Evolutionary conservation across 2,329 filamentous ascomycete species (phyloP).

Genomic region (Monosporascus sp.): DNA sequence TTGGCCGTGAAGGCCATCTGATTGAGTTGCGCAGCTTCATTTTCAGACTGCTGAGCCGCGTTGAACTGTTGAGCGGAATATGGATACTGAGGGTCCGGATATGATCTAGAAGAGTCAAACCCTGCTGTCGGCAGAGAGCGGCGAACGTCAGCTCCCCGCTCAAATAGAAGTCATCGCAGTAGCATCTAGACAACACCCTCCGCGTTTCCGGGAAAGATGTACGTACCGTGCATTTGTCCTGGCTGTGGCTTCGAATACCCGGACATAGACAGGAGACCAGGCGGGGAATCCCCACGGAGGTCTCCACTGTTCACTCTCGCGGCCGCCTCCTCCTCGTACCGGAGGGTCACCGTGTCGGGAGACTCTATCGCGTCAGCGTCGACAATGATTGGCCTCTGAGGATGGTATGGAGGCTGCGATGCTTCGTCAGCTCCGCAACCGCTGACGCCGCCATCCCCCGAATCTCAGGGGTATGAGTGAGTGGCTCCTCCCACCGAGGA

Average conservation of each 20-base stretch:
- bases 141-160: background rate
- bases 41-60: slow-evolving; percentile 42
- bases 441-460: background rate
- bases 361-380: slow-evolving; percentile 51
- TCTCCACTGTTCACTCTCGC: slow-evolving; percentile 48
- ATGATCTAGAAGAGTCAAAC: slow-evolving; percentile 55
- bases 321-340: slow-evolving; percentile 51
- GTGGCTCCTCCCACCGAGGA: background rate
- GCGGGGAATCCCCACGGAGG: slow-evolving; percentile 52
- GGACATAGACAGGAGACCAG: slow-evolving; percentile 67
- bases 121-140: slow-evolving; percentile 29
- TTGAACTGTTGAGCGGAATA: slow-evolving; percentile 43
- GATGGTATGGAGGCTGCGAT: slow-evolving; percentile 45
- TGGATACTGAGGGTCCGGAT: slow-evolving; percentile 52
- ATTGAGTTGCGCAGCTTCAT: slow-evolving; percentile 46
- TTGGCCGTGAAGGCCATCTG: slow-evolving; percentile 55
- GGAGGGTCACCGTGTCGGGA: slow-evolving; percentile 50
- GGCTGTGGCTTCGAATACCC: slow-evolving; percentile 73
- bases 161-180: background rate
- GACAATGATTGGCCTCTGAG: slow-evolving; percentile 52
- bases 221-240: slow-evolving; percentile 78
- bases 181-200: background rate
- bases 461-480: background rate
- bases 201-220: slow-evolving; percentile 1
- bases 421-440: slow-evolving; percentile 11